phyloP scores from a whole-genome alignment of 2,329 filamentous ascomycete genomes.

The Exophiala oligosperma region DNA sequence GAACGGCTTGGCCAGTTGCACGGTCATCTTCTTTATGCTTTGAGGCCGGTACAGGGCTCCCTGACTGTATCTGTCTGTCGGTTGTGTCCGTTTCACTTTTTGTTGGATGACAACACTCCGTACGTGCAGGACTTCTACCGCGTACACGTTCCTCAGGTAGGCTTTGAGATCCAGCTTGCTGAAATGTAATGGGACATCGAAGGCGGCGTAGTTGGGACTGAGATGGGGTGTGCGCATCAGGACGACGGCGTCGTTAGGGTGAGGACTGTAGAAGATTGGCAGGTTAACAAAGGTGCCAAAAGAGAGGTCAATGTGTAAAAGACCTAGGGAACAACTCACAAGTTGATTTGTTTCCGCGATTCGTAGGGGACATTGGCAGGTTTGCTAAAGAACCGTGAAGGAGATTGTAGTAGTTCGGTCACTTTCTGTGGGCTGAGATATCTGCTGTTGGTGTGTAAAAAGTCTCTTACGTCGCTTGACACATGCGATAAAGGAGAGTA shows the following conservation, averaged over 20 bases:
- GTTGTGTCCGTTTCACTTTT: slow-evolving; percentile 52
- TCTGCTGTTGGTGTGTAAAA: slow-evolving; percentile 13
- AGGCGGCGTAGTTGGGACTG: slow-evolving; percentile 79
- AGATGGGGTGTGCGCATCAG: slow-evolving; percentile 72
- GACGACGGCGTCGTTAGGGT: slow-evolving; percentile 74
- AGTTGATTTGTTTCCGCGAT: slow-evolving; percentile 45
- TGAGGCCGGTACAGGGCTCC: slow-evolving; percentile 68
- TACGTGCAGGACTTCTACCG: slow-evolving; percentile 69
- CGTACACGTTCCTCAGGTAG: slow-evolving; percentile 87
- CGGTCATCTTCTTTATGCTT: slow-evolving; percentile 88
- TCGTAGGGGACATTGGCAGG: slow-evolving; percentile 31
- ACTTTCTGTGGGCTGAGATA: slow-evolving; percentile 7
- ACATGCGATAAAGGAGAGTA: slow-evolving; percentile 12
- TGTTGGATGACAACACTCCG: slow-evolving; percentile 78
- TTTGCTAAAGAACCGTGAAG: slow-evolving; percentile 22
- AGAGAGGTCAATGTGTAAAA: not conserved
- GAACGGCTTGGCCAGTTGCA: slow-evolving; percentile 84
- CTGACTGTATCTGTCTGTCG: slow-evolving; percentile 38
- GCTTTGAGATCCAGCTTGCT: slow-evolving; percentile 96
- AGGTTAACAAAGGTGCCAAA: not conserved
- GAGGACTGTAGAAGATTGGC: slow-evolving; percentile 47
- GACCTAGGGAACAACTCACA: slow-evolving; percentile 37
- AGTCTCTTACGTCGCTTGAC: slow-evolving; percentile 20
- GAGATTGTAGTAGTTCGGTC: slow-evolving; percentile 17
- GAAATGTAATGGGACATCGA: slow-evolving; percentile 86